Conservation (phyloP, 768 basidiomycete genomes). For the Boletus reticulatus region DNA sequence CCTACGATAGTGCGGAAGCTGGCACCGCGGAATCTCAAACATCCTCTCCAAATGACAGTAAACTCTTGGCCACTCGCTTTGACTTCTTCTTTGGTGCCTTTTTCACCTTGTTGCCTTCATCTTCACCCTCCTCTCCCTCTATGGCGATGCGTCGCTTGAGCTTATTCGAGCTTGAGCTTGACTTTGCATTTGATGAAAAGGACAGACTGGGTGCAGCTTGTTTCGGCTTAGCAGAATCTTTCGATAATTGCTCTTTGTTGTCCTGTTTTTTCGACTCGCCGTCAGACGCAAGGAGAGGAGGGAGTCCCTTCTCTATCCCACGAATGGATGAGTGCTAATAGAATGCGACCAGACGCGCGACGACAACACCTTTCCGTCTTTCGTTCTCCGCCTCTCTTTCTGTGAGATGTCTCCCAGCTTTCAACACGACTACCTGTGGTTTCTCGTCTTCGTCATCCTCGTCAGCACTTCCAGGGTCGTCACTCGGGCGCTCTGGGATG, state of each 20-base stretch:
- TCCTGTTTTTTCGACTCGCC: slow-evolving; percentile 28
- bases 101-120: slow-evolving; percentile 19
- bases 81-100: slow-evolving; percentile 50
- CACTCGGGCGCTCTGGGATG: slow-evolving; percentile 65
- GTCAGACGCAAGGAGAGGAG: slow-evolving; percentile 46
- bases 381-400: slow-evolving; percentile 77
- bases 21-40: slow-evolving; percentile 15
- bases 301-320: slow-evolving; percentile 55
- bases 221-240: slow-evolving; percentile 24
- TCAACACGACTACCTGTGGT: slow-evolving; percentile 87
- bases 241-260: slow-evolving; percentile 18
- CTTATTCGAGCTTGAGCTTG: slow-evolving; percentile 24
- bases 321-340: slow-evolving; percentile 1
- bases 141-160: slow-evolving; percentile 37
- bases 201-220: slow-evolving; percentile 29
- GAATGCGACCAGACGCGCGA: not conserved
- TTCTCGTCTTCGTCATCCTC: slow-evolving; percentile 76
- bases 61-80: slow-evolving; percentile 45
- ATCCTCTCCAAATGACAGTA: slow-evolving; percentile 37
- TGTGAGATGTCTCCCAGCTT: slow-evolving; percentile 83
- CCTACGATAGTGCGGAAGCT: not conserved
- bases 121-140: slow-evolving; percentile 30
- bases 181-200: slow-evolving; percentile 36
- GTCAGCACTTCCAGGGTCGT: slow-evolving; percentile 70
- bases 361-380: slow-evolving; percentile 59